Base-by-base conservation (phyloP, 495 filamentous ascomycete genomes). In the Aspergillus egyptiacus region DNA sequence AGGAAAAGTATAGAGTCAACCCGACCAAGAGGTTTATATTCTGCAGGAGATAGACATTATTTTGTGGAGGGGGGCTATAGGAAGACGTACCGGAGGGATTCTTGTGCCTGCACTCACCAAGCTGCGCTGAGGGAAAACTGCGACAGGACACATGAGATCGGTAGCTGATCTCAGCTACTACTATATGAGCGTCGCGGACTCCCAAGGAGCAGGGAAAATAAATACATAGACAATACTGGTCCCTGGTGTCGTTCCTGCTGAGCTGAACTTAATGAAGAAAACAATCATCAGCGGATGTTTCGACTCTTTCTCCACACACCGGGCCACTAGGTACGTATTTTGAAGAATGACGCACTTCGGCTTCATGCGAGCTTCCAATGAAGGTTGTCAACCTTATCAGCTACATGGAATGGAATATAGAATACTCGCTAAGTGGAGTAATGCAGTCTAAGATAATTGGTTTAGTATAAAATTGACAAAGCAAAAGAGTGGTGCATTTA, bases 371-470 rank as follows among this genome's bases (percentile, higher is more conserved):
- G 58, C 58, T 61, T 62, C 63, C 63, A 63, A 68, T n/a, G n/a
- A n/a, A n/a, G n/a, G n/a, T n/a, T n/a, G n/a, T 71, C 65, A 68
- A 60, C 65, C 68, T 67, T 71, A 69, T 58, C 57, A 50, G 47
- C 40, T 55, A 43, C 32, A 58, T 51, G 23, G 15, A n/a, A n/a
- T n/a, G n/a, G n/a, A n/a, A n/a, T n/a, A n/a, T n/a, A n/a, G n/a
- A n/a, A n/a, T n/a, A n/a, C n/a, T n/a, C n/a, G n/a, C n/a, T n/a
- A n/a, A n/a, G n/a, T n/a, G n/a, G n/a, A n/a, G n/a, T n/a, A n/a
- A n/a, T 31, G 28, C 9, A 31, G 3, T 31, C n/a, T 31, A 31
- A 31, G 28, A 31, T 31, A 31, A 4, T 31, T 11, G 10, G 4
- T 4, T 32, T 32, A 2, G 10, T 4, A n/a, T n/a, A n/a, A n/a